These are phyloP conservation scores for Neurospora sp. DNA, from an alignment of 495 filamentous ascomycete genomes.

Conservation along the genomic window DNA sequence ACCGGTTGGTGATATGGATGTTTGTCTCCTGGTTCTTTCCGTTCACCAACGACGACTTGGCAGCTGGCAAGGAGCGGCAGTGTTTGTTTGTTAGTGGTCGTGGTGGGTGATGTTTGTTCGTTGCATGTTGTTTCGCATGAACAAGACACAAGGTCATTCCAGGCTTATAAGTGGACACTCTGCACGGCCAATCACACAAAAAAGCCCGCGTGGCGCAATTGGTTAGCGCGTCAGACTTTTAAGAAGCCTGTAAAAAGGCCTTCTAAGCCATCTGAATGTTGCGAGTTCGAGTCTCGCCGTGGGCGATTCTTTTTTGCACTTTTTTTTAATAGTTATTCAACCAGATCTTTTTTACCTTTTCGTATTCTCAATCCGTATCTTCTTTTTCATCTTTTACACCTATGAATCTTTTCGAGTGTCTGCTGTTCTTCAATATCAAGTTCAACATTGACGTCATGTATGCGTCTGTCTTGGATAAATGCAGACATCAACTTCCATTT, in stretches of 20 bases:
- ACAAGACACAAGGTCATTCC: background rate
- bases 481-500: background rate
- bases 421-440: background rate
- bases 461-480: background rate
- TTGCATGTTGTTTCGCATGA: background rate
- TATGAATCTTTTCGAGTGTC: background rate
- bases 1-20: background rate
- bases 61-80: background rate
- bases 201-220: background rate
- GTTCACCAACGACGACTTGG: background rate
- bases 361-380: background rate
- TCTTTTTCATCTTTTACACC: background rate
- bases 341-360: background rate
- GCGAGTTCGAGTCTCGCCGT: conserved; percentile 5
- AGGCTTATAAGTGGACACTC: background rate
- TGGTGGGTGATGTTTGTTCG: background rate
- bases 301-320: background rate
- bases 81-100: background rate
- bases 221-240: conserved; percentile 2
- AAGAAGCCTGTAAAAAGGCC: background rate
- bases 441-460: background rate
- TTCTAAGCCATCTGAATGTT: conserved; percentile 1
- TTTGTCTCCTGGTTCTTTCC: background rate
- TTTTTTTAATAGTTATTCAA: background rate
- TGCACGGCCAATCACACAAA: background rate